Conservation (phyloP, 2,329 filamentous ascomycete species). For the Scedosporium minutisporum region DNA sequence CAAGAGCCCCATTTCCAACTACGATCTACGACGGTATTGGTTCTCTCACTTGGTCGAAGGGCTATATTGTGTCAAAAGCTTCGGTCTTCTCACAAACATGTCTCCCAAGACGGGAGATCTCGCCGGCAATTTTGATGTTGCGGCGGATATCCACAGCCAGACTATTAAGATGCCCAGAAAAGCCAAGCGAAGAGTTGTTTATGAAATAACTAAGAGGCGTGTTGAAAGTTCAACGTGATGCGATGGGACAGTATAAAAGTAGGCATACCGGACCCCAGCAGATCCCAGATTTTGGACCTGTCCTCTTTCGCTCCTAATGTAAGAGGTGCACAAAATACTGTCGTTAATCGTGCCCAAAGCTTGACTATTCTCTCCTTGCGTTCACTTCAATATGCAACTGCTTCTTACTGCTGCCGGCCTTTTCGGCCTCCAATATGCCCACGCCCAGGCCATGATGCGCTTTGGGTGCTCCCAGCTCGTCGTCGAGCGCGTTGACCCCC, state of each 20-base stretch:
- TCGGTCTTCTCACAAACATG: not conserved
- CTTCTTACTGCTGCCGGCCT: not conserved
- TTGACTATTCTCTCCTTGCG: not conserved
- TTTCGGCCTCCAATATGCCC: not conserved
- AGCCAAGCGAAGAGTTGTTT: too few relatives aligned
- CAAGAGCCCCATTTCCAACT: not conserved
- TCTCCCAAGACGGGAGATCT: not conserved
- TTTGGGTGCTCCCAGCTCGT: conserved; percentile 39
- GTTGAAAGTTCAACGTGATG: too few relatives aligned
- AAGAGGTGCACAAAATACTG: not conserved
- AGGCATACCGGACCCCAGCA: too few relatives aligned
- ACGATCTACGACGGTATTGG: not conserved
- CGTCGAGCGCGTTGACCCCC: conserved; percentile 29
- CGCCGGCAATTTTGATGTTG: not conserved
- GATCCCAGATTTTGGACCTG: not conserved
- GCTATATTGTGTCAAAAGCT: not conserved
- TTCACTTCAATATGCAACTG: not conserved
- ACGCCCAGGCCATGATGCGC: conserved; percentile 11
- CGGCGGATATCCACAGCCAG: not conserved
- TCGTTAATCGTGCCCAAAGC: not conserved
- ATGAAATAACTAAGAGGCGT: too few relatives aligned
- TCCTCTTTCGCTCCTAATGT: not conserved
- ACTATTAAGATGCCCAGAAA: too few relatives aligned
- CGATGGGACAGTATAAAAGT: too few relatives aligned
- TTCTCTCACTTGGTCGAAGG: not conserved